phyloP scores from a whole-genome alignment of 352 stramenopile species.

The Pilasporangium apinafurcum region DNA sequence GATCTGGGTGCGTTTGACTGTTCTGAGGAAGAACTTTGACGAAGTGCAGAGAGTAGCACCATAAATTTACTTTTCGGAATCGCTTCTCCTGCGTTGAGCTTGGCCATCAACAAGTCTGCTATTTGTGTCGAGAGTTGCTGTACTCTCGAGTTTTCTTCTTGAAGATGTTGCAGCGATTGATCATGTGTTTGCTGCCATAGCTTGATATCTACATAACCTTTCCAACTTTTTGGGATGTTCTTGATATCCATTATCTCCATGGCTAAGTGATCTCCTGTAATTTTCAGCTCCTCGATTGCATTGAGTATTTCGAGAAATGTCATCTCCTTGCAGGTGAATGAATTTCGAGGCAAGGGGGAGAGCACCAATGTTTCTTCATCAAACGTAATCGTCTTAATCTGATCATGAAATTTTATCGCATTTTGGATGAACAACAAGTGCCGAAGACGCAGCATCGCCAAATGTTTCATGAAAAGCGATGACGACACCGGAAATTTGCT shows the following conservation, averaged over 20 bases:
- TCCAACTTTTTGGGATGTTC: conserved; percentile 33
- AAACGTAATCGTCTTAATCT: conserved; percentile 32
- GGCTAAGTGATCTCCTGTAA: conserved; percentile 42
- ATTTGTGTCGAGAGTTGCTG: conserved; percentile 35
- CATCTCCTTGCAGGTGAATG: conserved; percentile 35
- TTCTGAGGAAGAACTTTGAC: conserved; percentile 18
- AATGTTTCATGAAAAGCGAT: conserved; percentile 37
- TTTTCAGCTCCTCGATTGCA: conserved; percentile 44
- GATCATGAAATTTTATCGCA: conserved; percentile 21
- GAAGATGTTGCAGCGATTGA: conserved; percentile 27
- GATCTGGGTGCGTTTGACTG: not conserved
- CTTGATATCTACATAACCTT: conserved; percentile 21
- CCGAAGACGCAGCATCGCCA: conserved; percentile 34
- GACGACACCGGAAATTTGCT: conserved; percentile 21
- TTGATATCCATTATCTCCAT: conserved; percentile 40
- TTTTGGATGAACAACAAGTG: conserved; percentile 35
- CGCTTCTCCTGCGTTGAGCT: conserved; percentile 35
- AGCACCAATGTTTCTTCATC: conserved; percentile 30
- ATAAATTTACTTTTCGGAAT: conserved; percentile 46
- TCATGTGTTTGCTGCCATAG: conserved; percentile 36
- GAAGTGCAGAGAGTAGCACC: conserved; percentile 35
- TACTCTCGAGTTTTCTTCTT: conserved; percentile 28
- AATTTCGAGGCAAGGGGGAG: conserved; percentile 21
- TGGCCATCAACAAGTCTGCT: conserved; percentile 41
- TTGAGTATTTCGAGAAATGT: conserved; percentile 57